phyloP scores from a whole-genome alignment of 768 basidiomycete species.

The Crepidotus variabilis region DNA sequence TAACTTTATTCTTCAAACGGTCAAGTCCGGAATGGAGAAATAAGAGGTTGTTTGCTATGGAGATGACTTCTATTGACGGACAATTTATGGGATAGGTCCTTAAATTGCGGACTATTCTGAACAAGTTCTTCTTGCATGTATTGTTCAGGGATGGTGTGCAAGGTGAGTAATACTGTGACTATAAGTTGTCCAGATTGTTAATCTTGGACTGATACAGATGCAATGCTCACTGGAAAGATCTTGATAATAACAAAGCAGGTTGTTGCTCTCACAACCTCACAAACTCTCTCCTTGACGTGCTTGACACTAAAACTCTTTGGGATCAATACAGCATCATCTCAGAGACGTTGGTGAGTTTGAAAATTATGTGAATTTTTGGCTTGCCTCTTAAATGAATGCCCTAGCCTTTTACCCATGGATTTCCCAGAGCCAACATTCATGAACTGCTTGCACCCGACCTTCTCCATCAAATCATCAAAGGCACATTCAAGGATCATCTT shows the following conservation, averaged over 20 bases:
- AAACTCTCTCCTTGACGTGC: background rate
- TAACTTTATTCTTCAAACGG: conserved; percentile 14
- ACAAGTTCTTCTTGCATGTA: conserved; percentile 25
- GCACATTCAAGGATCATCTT: conserved; percentile 4
- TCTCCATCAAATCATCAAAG: conserved; percentile 9
- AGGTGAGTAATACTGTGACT: conserved; percentile 18
- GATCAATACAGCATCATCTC: conserved; percentile 4
- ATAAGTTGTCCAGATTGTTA: background rate
- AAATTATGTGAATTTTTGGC: background rate
- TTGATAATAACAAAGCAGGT: background rate
- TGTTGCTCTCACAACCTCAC: background rate
- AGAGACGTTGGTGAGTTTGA: conserved; percentile 8
- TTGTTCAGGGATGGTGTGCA: conserved; percentile 34
- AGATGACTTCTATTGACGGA: conserved; percentile 27
- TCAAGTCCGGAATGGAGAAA: conserved; percentile 22
- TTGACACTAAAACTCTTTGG: background rate
- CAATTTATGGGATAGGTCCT: conserved; percentile 28
- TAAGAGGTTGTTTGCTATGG: conserved; percentile 19
- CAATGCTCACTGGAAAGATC: background rate
- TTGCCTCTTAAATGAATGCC: background rate
- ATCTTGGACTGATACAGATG: conserved; percentile 3
- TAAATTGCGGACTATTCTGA: conserved; percentile 40
- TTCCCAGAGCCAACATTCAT: conserved; percentile 6
- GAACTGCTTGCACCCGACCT: background rate
- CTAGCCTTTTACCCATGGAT: conserved; percentile 6